These are phyloP conservation scores for Vitis hybrid DNA, from an alignment of 177 flowering plant genomes.

Conservation along the genomic window DNA sequence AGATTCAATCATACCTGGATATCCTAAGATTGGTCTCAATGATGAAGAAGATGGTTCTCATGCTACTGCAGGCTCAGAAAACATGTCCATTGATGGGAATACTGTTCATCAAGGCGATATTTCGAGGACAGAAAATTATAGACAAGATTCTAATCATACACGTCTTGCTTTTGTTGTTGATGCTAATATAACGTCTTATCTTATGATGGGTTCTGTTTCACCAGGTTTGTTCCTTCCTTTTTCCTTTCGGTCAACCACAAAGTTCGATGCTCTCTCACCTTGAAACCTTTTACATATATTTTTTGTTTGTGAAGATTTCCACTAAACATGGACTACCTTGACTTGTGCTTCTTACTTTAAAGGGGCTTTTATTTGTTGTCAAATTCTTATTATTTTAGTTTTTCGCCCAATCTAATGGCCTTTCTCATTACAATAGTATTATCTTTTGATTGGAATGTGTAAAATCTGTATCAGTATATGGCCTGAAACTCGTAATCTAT, in stretches of 20 bases:
- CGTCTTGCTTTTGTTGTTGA: slow-evolving; percentile 96
- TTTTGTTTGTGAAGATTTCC: too few species aligned
- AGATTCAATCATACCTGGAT: slow-evolving; percentile 52
- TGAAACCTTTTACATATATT: too few species aligned
- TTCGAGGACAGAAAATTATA: slow-evolving; percentile 43
- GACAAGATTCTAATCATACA: slow-evolving; percentile 43
- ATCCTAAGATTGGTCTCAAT: slow-evolving; percentile 46
- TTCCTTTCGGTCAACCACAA: neutral
- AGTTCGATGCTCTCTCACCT: too few species aligned
- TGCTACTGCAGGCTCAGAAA: slow-evolving; percentile 54
- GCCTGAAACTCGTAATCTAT: too few species aligned
- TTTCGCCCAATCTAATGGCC: too few species aligned
- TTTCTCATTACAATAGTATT: too few species aligned
- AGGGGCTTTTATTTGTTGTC: too few species aligned
- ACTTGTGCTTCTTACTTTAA: too few species aligned
- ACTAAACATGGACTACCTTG: too few species aligned
- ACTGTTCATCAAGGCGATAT: slow-evolving; percentile 49
- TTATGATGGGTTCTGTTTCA: slow-evolving; percentile 99
- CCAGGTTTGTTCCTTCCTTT: slow-evolving; percentile 61
- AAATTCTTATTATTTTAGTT: too few species aligned
- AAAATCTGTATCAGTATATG: too few species aligned
- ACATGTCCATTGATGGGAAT: slow-evolving; percentile 49
- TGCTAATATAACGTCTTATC: slow-evolving; percentile 98
- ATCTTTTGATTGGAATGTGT: too few species aligned
- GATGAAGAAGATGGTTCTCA: slow-evolving; percentile 81